Evolutionary conservation across 1,284 basidiomycete genomes (phyloP).

Genomic region (Microstroma glucosiphilum): DNA sequence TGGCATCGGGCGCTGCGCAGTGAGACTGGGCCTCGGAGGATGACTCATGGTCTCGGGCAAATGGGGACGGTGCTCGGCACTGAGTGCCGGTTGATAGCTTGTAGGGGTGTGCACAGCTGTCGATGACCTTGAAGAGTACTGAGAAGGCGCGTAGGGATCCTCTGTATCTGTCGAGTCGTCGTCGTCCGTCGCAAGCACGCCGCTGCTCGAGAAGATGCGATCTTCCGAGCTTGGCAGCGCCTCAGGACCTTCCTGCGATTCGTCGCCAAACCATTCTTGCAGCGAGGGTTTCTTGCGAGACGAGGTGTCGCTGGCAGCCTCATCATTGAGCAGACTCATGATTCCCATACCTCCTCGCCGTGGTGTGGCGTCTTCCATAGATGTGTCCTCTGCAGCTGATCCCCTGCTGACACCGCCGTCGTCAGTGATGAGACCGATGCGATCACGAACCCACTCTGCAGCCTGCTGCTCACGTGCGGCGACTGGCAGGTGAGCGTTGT

Average conservation of each 20-base stretch:
- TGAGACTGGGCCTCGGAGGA: background rate
- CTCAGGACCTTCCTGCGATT: constrained; percentile 13
- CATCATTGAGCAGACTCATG: constrained; percentile 36
- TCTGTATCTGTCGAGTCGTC: constrained; percentile 6
- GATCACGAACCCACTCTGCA: constrained; percentile 22
- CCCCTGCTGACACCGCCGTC: background rate
- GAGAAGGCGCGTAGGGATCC: constrained; percentile 12
- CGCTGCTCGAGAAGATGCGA: constrained; percentile 17
- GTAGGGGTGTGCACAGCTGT: background rate
- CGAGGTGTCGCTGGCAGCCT: constrained; percentile 12
- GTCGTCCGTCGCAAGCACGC: constrained; percentile 12
- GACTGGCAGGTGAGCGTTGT: constrained; percentile 26
- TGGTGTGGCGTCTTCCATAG: constrained; percentile 7
- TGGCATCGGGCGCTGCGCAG: background rate
- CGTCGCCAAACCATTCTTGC: constrained; percentile 29
- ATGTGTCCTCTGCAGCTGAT: constrained; percentile 14
- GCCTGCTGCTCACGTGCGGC: constrained; percentile 24
- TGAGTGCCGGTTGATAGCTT: too few relatives aligned
- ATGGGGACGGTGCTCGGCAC: background rate
- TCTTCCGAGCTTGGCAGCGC: constrained; percentile 14
- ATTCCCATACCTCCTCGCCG: constrained; percentile 32
- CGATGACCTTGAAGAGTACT: background rate
- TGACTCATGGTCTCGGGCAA: background rate
- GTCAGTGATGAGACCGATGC: constrained; percentile 11
- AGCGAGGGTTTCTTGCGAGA: constrained; percentile 18